phyloP scores from a whole-genome alignment of 257 asterid species.

The Phtheirospermum japonicum region DNA sequence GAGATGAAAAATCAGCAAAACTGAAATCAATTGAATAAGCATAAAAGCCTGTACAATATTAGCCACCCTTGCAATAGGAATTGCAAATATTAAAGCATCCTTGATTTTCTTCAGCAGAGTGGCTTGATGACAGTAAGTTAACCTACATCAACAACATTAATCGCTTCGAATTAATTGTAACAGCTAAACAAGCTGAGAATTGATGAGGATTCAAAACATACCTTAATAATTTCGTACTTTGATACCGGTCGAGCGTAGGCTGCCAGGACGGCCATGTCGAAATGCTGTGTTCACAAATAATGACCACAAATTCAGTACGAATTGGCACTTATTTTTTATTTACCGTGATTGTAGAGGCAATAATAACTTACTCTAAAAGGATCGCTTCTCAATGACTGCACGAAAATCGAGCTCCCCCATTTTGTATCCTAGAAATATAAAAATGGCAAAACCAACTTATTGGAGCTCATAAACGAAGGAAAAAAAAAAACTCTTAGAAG shows the following conservation, averaged over 20 bases:
- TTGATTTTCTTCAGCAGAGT: conserved; percentile 30
- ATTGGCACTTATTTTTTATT: neutral
- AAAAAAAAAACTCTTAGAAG: no score
- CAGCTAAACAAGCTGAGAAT: neutral
- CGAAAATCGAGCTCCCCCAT: conserved; percentile 47
- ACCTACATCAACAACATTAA: conserved; percentile 41
- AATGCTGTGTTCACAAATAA: conserved; percentile 46
- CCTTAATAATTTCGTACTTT: conserved; percentile 62
- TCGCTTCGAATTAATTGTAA: neutral
- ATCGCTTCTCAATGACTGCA: conserved; percentile 81
- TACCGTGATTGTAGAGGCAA: neutral
- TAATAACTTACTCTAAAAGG: conserved; percentile 66
- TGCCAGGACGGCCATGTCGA: conserved; percentile 72
- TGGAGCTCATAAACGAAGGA: neutral
- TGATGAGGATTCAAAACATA: conserved; percentile 17
- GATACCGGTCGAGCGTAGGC: conserved; percentile 48
- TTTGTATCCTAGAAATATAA: conserved; percentile 39
- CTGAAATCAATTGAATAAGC: neutral
- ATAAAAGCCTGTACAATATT: no score
- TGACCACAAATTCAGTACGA: neutral
- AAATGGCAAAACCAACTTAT: neutral
- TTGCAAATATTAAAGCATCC: conserved; percentile 24
- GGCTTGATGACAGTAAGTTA: conserved; percentile 58
- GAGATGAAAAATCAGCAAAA: neutral
- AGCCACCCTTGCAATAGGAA: conserved; percentile 40